phyloP scores from a whole-genome alignment of 208 protist genomes.

The Wallacemonas rigidus region DNA sequence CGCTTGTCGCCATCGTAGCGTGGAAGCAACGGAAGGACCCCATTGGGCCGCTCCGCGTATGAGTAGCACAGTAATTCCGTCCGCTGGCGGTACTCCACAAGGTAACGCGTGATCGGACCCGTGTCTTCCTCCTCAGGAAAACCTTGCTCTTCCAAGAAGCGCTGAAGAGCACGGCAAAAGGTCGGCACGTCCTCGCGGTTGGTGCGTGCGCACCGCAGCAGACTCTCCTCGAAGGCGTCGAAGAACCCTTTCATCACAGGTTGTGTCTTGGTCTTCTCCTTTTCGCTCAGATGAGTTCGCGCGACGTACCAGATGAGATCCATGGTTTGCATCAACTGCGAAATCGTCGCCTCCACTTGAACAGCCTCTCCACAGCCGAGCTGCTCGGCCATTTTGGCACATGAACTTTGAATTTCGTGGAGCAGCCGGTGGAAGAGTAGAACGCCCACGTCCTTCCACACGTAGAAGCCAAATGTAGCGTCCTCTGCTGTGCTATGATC shows the following conservation, averaged over 20 bases:
- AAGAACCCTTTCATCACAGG: conserved; percentile 7
- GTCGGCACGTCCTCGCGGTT: conserved; percentile 12
- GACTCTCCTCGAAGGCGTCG: conserved; percentile 13
- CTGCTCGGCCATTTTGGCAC: conserved; percentile 12
- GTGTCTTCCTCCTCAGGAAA: conserved; percentile 67
- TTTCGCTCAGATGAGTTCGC: conserved; percentile 10
- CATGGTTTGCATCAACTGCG: conserved; percentile 19
- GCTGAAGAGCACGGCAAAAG: conserved; percentile 38
- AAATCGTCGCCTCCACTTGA: conserved; percentile 3
- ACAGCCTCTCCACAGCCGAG: conserved; percentile 5
- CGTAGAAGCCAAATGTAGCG: conserved; percentile 50
- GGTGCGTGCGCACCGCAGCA: background rate
- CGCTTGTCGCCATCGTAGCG: conserved; percentile 78
- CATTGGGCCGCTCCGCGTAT: conserved; percentile 56
- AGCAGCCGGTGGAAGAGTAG: conserved; percentile 53
- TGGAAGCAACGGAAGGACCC: conserved; percentile 43
- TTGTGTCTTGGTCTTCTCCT: conserved; percentile 20
- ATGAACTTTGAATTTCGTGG: conserved; percentile 28
- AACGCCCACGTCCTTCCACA: conserved; percentile 75
- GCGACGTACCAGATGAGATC: conserved; percentile 15
- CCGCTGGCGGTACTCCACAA: conserved; percentile 35
- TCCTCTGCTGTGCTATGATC: background rate
- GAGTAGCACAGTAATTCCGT: conserved; percentile 67
- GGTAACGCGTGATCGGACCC: conserved; percentile 15
- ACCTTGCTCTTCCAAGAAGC: conserved; percentile 62